phyloP scores from a whole-genome alignment of 805 yeast genomes.

The Debaryomyces tyrocola region DNA sequence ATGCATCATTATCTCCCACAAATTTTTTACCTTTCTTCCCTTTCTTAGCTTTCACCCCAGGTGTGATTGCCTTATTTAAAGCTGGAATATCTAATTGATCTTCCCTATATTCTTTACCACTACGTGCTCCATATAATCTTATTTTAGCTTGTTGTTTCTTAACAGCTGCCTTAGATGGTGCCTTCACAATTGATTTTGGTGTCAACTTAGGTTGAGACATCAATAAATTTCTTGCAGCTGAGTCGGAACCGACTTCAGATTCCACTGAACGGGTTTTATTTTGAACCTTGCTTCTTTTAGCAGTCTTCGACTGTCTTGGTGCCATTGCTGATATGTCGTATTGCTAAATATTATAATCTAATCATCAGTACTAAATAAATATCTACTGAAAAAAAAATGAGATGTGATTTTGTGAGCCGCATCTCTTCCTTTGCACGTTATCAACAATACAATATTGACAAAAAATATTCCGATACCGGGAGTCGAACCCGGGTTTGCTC shows the following conservation, averaged over 20 bases:
- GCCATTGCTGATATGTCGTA: conserved; percentile 39
- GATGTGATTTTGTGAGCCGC: too few relatives aligned
- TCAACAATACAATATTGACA: background rate
- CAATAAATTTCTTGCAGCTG: conserved; percentile 67
- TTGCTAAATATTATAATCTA: background rate
- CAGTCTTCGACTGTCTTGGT: conserved; percentile 58
- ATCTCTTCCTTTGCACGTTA: too few relatives aligned
- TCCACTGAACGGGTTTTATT: conserved; percentile 57
- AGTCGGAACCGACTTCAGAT: conserved; percentile 66
- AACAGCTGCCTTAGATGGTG: conserved; percentile 50
- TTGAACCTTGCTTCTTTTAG: conserved; percentile 54
- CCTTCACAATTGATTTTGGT: conserved; percentile 54
- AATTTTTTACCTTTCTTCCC: conserved; percentile 90
- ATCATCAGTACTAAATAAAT: too few relatives aligned
- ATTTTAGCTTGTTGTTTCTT: conserved; percentile 67
- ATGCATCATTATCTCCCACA: conserved; percentile 65
- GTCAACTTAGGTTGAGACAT: conserved; percentile 59
- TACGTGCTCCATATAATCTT: conserved; percentile 66
- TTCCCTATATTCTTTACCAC: conserved; percentile 62
- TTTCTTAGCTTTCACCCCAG: conserved; percentile 72
- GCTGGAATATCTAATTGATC: conserved; percentile 78
- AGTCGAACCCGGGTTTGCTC: conserved; percentile 76
- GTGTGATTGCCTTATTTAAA: conserved; percentile 78
- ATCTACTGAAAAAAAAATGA: too few relatives aligned
- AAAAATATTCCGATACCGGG: conserved; percentile 69